Conservation (phyloP, 208 protist species). For the Herpetomonas tarakana region DNA sequence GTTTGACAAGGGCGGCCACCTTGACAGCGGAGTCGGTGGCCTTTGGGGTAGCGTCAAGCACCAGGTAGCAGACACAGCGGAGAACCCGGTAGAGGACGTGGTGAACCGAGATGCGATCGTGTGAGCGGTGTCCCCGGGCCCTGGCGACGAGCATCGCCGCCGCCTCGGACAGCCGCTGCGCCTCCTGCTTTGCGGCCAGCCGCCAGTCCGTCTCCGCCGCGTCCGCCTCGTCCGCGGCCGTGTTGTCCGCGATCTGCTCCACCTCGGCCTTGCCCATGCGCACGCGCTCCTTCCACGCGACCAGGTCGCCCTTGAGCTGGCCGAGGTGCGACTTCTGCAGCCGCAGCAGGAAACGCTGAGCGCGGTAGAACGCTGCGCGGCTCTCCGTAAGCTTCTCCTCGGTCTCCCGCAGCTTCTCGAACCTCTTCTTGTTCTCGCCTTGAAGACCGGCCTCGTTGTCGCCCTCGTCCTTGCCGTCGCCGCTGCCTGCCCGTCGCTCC, state of each 20-base stretch:
- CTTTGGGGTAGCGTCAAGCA: constrained; percentile 69
- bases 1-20: constrained; percentile 81
- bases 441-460: constrained; percentile 15
- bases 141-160: constrained; percentile 27
- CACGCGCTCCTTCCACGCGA: constrained; percentile 45
- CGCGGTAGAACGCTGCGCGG: constrained; percentile 52
- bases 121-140: constrained; percentile 31
- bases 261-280: constrained; percentile 38
- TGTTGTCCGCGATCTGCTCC: constrained; percentile 26
- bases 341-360: constrained; percentile 71
- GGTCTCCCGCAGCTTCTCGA: constrained; percentile 27
- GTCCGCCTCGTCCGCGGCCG: constrained; percentile 17
- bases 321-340: constrained; percentile 65
- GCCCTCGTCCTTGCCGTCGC: neutral
- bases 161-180: constrained; percentile 27
- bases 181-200: constrained; percentile 11
- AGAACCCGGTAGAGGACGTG: constrained; percentile 65
- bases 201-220: constrained; percentile 26
- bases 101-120: constrained; percentile 42
- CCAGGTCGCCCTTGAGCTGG: constrained; percentile 46
- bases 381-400: constrained; percentile 38
- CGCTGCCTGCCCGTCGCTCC: constrained; percentile 7
- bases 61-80: constrained; percentile 72
- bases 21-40: constrained; percentile 57
- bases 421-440: constrained; percentile 15